phyloP scores from a whole-genome alignment of 78 protist genomes.

The Dictyostelium firmibasis region DNA sequence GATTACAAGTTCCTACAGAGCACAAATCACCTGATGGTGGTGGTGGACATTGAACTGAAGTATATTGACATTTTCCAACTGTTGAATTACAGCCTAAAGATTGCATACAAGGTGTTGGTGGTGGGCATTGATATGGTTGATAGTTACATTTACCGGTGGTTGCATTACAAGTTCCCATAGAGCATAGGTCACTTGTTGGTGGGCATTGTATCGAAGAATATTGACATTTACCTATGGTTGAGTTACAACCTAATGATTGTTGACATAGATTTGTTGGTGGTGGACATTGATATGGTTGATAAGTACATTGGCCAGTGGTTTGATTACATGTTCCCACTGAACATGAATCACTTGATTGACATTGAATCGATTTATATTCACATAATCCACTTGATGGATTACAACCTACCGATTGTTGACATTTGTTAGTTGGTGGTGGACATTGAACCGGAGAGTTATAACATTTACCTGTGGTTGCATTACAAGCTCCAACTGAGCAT shows the following conservation, averaged over 20 bases:
- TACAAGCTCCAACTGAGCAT: neutral
- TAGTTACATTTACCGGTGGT: neutral
- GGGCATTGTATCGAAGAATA: neutral
- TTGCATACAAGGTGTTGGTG: neutral
- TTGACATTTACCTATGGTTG: neutral
- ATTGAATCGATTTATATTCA: neutral
- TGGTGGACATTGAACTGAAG: neutral
- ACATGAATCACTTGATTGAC: neutral
- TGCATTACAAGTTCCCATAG: neutral
- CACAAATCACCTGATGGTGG: neutral
- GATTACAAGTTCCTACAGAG: neutral
- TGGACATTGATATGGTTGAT: neutral
- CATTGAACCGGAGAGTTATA: neutral
- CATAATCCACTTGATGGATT: neutral
- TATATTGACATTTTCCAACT: neutral
- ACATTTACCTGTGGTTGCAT: neutral
- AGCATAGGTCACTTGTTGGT: neutral
- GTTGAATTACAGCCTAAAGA: neutral
- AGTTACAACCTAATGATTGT: neutral
- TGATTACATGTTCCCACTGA: neutral
- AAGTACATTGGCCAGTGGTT: neutral
- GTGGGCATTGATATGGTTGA: neutral
- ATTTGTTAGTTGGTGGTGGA: neutral
- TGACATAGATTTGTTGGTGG: neutral
- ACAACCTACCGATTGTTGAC: neutral